phyloP scores from a whole-genome alignment of 2,329 filamentous ascomycete species.

The Diaporthe vaccinii region DNA sequence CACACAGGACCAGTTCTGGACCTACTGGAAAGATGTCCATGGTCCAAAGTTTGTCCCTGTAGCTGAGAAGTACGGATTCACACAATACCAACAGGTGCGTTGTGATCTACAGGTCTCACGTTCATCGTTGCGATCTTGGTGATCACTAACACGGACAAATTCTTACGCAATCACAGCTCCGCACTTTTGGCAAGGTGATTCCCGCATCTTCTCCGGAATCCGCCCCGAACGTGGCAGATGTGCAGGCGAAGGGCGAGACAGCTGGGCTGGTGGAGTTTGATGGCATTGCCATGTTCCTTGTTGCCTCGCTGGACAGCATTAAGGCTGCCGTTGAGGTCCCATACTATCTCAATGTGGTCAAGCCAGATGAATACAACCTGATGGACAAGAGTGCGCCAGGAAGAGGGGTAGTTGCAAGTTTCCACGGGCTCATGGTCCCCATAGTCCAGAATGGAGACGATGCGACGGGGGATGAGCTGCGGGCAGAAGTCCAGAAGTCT shows the following conservation, averaged over 20 bases:
- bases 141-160: neutral
- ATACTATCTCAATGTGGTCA: slow-evolving; percentile 5
- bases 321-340: slow-evolving; percentile 8
- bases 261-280: slow-evolving; percentile 11
- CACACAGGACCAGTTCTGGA: slow-evolving; percentile 2
- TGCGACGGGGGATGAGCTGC: neutral
- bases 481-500: neutral
- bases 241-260: neutral
- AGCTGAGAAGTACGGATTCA: neutral
- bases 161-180: neutral
- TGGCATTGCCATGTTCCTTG: slow-evolving; percentile 2
- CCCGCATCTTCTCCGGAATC: neutral
- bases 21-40: neutral
- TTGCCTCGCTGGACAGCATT: neutral
- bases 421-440: neutral
- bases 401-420: neutral
- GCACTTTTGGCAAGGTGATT: neutral
- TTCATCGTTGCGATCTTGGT: neutral
- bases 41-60: neutral
- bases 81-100: slow-evolving; percentile 8
- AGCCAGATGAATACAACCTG: slow-evolving; percentile 16
- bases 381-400: neutral
- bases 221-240: neutral
- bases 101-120: too few species aligned
- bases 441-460: neutral